phyloP scores from a whole-genome alignment of 192 early-diverging fungal species.

The Allomyces macrogynus region DNA sequence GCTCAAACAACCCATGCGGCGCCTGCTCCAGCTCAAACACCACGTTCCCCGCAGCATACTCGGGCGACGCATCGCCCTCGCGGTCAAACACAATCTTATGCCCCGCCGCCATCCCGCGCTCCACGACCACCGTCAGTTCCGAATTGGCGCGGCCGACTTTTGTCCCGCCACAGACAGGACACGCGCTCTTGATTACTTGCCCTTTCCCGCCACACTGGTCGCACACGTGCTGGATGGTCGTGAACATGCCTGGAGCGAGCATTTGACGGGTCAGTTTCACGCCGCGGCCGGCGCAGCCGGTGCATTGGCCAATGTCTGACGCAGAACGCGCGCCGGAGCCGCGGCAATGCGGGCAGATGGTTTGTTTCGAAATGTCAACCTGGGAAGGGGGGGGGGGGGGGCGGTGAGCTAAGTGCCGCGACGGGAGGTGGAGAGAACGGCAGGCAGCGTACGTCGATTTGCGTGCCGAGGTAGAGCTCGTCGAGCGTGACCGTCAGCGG shows the following conservation, averaged over 20 bases:
- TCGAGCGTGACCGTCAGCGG: slow-evolving; percentile 67
- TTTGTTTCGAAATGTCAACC: slow-evolving; percentile 83
- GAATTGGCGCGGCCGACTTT: slow-evolving; percentile 72
- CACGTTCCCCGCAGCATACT: slow-evolving; percentile 66
- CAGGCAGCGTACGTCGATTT: slow-evolving; percentile 44
- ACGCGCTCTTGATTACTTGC: slow-evolving; percentile 58
- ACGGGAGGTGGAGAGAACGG: no score
- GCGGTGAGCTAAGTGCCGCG: no score
- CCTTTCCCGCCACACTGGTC: slow-evolving; percentile 79
- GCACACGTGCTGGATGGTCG: slow-evolving; percentile 85
- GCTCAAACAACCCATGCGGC: slow-evolving; percentile 50
- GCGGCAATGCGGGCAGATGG: slow-evolving; percentile 76
- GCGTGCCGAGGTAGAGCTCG: slow-evolving; percentile 69
- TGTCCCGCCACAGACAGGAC: slow-evolving; percentile 58
- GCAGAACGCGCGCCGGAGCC: slow-evolving; percentile 72
- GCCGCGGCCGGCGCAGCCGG: slow-evolving; percentile 57
- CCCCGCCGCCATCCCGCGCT: slow-evolving; percentile 65
- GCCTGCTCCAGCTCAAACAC: slow-evolving; percentile 50
- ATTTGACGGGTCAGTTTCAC: slow-evolving; percentile 60
- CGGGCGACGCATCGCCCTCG: slow-evolving; percentile 81
- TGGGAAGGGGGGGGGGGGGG: no score
- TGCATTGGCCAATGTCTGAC: slow-evolving; percentile 69
- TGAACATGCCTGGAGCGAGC: slow-evolving; percentile 80
- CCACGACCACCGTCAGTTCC: slow-evolving; percentile 53
- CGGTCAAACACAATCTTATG: slow-evolving; percentile 56